Conservation (phyloP, 257 asterid species). For the Solanum pinnatisectum region DNA sequence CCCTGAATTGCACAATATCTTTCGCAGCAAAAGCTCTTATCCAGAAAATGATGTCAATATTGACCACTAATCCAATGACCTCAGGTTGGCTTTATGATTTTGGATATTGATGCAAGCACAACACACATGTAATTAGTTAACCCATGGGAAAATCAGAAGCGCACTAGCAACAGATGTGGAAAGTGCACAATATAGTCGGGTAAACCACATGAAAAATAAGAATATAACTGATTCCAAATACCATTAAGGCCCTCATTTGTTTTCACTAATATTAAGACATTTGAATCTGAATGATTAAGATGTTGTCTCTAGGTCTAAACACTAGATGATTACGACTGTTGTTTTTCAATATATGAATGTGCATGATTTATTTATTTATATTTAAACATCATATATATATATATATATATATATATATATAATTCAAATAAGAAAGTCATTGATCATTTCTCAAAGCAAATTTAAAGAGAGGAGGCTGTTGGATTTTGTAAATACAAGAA, state of each 20-base stretch:
- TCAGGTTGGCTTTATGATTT: neutral
- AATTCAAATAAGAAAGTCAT: neutral
- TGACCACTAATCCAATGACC: neutral
- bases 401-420: no score
- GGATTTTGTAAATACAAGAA: neutral
- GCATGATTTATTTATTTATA: neutral
- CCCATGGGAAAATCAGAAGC: neutral
- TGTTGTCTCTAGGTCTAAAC: neutral
- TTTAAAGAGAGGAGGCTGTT: neutral
- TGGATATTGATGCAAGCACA: neutral
- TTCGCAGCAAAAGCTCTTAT: neutral
- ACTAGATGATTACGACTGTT: neutral
- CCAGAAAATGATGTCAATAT: neutral
- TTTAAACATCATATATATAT: neutral
- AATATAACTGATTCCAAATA: neutral
- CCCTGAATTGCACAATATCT: neutral
- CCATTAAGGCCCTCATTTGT: neutral
- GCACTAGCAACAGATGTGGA: neutral
- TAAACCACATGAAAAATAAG: neutral
- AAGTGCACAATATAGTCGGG: neutral
- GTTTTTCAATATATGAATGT: neutral
- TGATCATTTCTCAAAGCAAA: neutral
- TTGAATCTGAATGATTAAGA: neutral
- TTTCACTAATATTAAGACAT: neutral
- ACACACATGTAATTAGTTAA: neutral